Percentiles rank a stretch among this genome's conserved stretches.
Conservation (phyloP, 2,329 filamentous ascomycete genomes). For the Trichoderma sp. region DNA sequence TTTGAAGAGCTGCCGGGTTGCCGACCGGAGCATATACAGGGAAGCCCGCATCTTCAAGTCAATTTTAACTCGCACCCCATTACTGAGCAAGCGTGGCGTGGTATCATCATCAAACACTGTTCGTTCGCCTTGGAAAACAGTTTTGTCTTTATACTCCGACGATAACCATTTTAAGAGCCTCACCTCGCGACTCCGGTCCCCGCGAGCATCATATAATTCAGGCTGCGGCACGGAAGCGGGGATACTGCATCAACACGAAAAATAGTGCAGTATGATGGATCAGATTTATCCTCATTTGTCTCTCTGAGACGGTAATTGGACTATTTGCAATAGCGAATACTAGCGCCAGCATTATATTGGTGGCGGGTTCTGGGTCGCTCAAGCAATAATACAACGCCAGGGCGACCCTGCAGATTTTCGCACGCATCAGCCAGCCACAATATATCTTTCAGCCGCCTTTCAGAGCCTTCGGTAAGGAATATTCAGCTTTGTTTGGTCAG, state of each 20-base stretch:
- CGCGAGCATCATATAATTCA: neutral
- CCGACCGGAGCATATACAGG: neutral
- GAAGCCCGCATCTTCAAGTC: neutral
- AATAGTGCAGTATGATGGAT: neutral
- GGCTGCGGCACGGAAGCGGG: neutral
- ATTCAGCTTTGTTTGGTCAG: neutral
- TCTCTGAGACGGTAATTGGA: neutral
- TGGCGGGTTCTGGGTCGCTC: neutral
- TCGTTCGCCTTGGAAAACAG: neutral
- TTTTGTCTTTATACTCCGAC: neutral
- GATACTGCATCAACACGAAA: neutral
- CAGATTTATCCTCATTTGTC: neutral
- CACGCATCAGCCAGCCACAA: neutral
- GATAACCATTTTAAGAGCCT: neutral
- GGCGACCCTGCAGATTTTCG: neutral
- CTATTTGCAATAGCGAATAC: neutral
- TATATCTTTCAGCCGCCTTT: neutral
- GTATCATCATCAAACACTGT: neutral
- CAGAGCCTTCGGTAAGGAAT: neutral
- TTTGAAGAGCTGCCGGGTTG: neutral
- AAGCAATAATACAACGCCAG: neutral
- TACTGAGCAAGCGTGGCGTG: too few relatives aligned
- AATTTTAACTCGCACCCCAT: neutral
- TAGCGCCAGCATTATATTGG: neutral
- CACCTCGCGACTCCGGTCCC: neutral